Base-by-base conservation (phyloP, 129 eudicot species). In the Chrysanthemum makinoi region DNA sequence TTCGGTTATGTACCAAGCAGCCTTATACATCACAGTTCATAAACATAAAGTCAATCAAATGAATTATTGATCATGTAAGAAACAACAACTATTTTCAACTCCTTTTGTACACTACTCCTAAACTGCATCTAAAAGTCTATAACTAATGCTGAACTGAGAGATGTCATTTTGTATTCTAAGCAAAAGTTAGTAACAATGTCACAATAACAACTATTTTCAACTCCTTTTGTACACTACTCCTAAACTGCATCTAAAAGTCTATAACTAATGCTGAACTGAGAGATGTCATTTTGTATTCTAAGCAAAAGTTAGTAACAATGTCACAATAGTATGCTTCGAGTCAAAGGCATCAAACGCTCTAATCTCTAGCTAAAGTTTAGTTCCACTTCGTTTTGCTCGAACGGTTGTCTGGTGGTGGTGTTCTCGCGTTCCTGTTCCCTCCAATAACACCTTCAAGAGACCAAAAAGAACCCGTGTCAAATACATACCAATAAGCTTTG, bases 381-480 rank as follows among this genome's bases (percentile, higher is more conserved):
- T 78, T 74, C 92, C 92, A 86, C 55, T 81, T 88, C 6, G 84
- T 70, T 63, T 84, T 86, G 70, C 78, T 73, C n/a, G 92, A 84
- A 50, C 80, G 70, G 6, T 77, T 87, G 43, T 71, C 81, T 15
- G 97, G 81, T 44, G 96, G 90, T 5, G 96, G 97, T 8, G 96
- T 91, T 72, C 69, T 88, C 49, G 87, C 80, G 46, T 81, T 85
- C 80, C 86, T 77, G 53, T 64, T 82, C 35, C 61, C 46, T 39
- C 8, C 89, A 68, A 61, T 50, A 49, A 39, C 77, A 85, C 83
- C 95, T 65, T 22, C 26, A 19, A 56, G 62, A 62, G 57, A 51
- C 75, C n/a, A 8, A 77, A 46, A 47, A 17, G 7, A 49, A 74
- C 43, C 16, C 62, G 15, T 10, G 24, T 73, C 54, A 55, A 2